Evolutionary conservation across 768 basidiomycete genomes (phyloP), one percentile per base, ranked within the genome.

Genomic region (Mycena rebaudengoi): DNA sequence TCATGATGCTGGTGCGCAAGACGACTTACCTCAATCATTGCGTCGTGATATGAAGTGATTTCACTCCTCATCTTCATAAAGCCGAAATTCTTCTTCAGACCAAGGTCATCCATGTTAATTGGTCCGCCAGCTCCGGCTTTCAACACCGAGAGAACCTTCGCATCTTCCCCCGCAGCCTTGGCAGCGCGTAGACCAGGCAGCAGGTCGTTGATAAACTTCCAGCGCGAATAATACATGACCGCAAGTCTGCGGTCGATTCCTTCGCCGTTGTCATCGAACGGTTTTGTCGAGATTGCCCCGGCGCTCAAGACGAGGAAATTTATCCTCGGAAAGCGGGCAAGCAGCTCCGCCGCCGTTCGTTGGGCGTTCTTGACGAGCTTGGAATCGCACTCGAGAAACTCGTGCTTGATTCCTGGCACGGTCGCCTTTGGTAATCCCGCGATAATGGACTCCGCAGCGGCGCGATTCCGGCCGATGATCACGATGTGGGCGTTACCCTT

Each of bases 401-500:
- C 82, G 71, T 81, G 79, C 23, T 59, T 68, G 13, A 56, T 61
- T 30, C 49, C 67, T 30, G 62, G 55, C 10, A 56, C 14, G 11
- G 70, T 65, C 16, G 76, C 73, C 50, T 73, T 73, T 16, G 83
- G 82, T 45, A 86, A 69, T 1, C 70, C 67, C 1, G 80, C 76
- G 58, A 88, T 76, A 61, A 84, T 80, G 14, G 69, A 49, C 29
- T 84, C 78, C 1, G 84, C 86, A 2, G 86, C 82, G 11, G 62
- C 71, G 43, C 77, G 76, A 72, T 86, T 86, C 7, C 85, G 79
- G 1, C 85, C 86, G 28, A 84, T 76, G 65, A 88, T 75, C 66
- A 87, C 71, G 68, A 88, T 85, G 64, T 83, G 79, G 28, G 80
- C 79, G 55, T 82, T 81, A 11, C 86, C 85, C 25, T 83, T 78